phyloP scores from a whole-genome alignment of 306 rosid species.

The Coriaria nepalensis region DNA sequence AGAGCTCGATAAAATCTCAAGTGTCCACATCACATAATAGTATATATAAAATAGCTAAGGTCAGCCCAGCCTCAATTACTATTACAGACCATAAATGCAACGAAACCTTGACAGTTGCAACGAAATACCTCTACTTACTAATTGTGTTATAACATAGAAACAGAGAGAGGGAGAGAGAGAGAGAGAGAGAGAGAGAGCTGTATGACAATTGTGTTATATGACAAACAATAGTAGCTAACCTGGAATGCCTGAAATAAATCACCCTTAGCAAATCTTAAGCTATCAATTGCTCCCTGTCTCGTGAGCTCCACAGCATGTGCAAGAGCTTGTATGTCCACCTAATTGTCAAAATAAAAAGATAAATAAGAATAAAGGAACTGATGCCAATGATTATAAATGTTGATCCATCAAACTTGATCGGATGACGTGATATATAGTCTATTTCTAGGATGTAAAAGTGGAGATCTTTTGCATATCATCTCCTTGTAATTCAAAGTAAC shows the following conservation, averaged over 20 bases:
- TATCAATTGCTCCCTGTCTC: slow-evolving; percentile 95
- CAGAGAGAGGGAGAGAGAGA: no score
- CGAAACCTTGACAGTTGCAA: no score
- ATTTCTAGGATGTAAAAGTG: neutral
- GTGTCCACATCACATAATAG: no score
- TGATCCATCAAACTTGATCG: neutral
- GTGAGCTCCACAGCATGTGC: slow-evolving; percentile 98
- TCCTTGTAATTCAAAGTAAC: neutral
- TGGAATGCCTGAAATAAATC: slow-evolving; percentile 88
- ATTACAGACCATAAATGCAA: no score
- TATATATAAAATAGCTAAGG: no score
- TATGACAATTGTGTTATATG: neutral
- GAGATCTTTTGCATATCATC: no score
- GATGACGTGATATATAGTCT: neutral
- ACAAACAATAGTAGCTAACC: slow-evolving; percentile 28
- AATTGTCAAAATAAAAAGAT: slow-evolving; percentile 22
- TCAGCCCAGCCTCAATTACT: no score
- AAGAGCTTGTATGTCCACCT: slow-evolving; percentile 98
- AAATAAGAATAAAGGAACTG: slow-evolving; percentile 5
- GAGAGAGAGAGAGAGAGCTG: no score
- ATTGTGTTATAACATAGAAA: no score
- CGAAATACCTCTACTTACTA: no score
- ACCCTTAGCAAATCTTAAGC: slow-evolving; percentile 93
- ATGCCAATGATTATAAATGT: neutral
- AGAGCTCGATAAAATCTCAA: no score